Evolutionary conservation across 352 stramenopile species (phyloP).

Genomic region (Aphanomyces stellatus): DNA sequence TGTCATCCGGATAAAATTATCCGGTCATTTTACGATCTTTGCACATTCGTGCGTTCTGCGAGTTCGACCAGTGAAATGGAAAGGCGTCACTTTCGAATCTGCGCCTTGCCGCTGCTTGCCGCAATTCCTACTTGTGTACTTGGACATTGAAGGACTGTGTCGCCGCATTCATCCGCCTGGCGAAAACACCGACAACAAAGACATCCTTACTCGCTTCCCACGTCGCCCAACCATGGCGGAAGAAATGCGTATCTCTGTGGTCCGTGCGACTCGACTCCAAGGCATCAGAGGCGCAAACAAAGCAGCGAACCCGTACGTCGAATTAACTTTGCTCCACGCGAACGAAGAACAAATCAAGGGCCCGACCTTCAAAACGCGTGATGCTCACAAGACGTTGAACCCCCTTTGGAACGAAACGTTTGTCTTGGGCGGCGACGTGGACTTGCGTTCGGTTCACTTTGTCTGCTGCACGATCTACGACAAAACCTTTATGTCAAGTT

Average conservation of each 20-base stretch:
- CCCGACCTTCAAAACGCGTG: slow-evolving; percentile 47
- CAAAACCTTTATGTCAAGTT: slow-evolving; percentile 26
- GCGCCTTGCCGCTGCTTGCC: no score
- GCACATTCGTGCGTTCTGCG: no score
- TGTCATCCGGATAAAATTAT: not conserved
- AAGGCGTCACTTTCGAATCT: no score
- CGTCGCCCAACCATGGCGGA: not conserved
- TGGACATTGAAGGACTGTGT: no score
- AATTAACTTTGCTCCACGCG: slow-evolving; percentile 53
- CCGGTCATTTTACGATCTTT: no score
- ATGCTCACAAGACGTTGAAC: slow-evolving; percentile 59
- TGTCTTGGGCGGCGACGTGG: slow-evolving; percentile 45
- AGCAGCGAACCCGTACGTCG: slow-evolving; percentile 47
- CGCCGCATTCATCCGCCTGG: no score
- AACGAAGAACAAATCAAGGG: slow-evolving; percentile 27
- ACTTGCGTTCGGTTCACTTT: slow-evolving; percentile 54
- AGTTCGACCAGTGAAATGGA: no score
- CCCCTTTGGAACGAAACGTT: slow-evolving; percentile 59
- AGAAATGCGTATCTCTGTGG: not conserved
- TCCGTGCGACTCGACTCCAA: not conserved
- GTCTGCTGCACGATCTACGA: slow-evolving; percentile 44
- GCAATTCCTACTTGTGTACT: no score
- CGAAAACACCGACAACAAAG: no score
- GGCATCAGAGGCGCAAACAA: slow-evolving; percentile 15
- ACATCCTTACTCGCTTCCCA: not conserved